phyloP scores from a whole-genome alignment of 768 basidiomycete genomes.

The Amanita phalloides region DNA sequence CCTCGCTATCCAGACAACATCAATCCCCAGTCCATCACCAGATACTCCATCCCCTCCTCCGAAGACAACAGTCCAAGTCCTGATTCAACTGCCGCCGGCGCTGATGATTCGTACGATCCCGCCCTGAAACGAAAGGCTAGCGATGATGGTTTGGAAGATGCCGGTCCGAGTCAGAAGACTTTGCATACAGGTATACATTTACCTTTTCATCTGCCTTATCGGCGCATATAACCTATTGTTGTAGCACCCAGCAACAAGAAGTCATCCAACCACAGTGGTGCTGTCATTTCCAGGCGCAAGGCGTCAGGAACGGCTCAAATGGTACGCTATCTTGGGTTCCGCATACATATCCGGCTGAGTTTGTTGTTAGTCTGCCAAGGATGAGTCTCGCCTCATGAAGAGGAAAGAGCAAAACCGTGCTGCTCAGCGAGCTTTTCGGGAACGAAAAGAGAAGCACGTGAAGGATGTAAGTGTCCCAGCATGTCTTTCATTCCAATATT shows the following conservation, averaged over 20 bases:
- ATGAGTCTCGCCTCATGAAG: conserved; percentile 69
- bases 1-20: conserved; percentile 27
- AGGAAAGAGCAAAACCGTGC: conserved; percentile 97
- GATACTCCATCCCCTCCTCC: conserved; percentile 46
- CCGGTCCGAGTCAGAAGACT: conserved; percentile 56
- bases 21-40: conserved; percentile 49
- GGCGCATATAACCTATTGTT: conserved; percentile 2
- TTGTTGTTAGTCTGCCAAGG: conserved; percentile 30
- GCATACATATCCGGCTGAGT: background rate
- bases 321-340: conserved; percentile 10
- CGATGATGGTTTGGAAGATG: conserved; percentile 48
- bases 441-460: conserved; percentile 95
- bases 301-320: conserved; percentile 18
- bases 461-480: conserved; percentile 64
- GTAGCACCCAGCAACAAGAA: conserved; percentile 11
- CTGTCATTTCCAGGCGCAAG: conserved; percentile 21
- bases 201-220: background rate
- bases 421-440: conserved; percentile 94
- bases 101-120: conserved; percentile 33
- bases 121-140: conserved; percentile 72
- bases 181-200: conserved; percentile 46
- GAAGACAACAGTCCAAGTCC: conserved; percentile 79
- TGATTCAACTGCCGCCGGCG: conserved; percentile 11
- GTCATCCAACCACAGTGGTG: conserved; percentile 13
- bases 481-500: background rate